phyloP scores from a whole-genome alignment of 2,329 filamentous ascomycete genomes.

The Claviceps humidiphila region DNA sequence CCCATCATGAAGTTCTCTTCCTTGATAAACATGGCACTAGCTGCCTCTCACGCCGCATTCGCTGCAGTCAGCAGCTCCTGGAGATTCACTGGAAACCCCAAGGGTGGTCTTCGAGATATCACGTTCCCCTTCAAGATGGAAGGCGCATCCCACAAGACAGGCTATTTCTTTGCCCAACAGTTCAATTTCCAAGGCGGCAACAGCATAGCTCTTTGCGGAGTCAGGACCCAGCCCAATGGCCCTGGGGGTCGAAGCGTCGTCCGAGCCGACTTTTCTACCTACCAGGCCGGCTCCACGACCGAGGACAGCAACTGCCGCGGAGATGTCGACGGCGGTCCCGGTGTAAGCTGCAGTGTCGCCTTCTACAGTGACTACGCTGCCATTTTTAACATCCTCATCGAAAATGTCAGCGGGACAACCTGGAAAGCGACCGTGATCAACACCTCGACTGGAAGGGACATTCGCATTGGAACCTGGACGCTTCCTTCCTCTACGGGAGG shows the following conservation, averaged over 20 bases:
- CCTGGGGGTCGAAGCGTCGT: neutral
- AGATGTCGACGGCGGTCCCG: neutral
- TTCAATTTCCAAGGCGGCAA: constrained; percentile 9
- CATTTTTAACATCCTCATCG: neutral
- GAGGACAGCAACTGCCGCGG: neutral
- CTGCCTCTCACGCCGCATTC: neutral
- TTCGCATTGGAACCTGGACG: neutral
- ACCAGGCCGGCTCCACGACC: neutral
- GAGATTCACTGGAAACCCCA: neutral
- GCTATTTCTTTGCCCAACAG: constrained; percentile 15
- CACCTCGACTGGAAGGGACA: neutral
- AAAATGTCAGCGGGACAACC: neutral
- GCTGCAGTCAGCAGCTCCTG: neutral
- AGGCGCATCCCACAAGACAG: constrained; percentile 7
- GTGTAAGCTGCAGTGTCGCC: neutral
- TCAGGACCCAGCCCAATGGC: neutral
- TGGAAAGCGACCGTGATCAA: neutral
- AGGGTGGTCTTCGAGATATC: neutral
- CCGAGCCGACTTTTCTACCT: neutral
- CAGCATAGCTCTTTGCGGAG: too few relatives aligned
- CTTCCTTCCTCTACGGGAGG: neutral
- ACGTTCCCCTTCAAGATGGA: constrained; percentile 13
- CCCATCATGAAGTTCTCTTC: neutral
- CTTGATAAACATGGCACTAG: too few relatives aligned
- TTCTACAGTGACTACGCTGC: neutral